Base-by-base conservation (phyloP, 2,329 filamentous ascomycete species). In the Hyphodiscus sp. region DNA sequence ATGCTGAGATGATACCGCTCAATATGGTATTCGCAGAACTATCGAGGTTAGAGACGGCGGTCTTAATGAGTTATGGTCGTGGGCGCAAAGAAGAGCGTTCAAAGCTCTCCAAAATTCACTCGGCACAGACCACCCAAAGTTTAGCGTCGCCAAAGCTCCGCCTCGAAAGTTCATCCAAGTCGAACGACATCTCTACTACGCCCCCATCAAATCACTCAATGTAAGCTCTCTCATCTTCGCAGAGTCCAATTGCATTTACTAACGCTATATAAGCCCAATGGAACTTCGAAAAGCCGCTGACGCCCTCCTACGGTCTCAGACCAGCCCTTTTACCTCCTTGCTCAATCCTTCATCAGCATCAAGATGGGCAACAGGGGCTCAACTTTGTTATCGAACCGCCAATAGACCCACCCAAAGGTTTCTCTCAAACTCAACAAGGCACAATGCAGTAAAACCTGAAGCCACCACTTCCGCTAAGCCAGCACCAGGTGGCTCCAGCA, bases 271-370 rank as follows among this genome's bases (percentile, higher is more conserved):
- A 45, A 61, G 57, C 23, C 48, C 48, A 51, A 70, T 70, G 68
- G 68, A 70, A 56, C 47, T 70, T 54, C 63, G 68, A 66, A 61
- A 63, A 53, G 58, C 60, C 4, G 63, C 61, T 23, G 66, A 69
- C 44, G 58, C 57, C 15, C 46, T 70, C 11, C 57, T 69, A 53
- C 65, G 64, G 52, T 61, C 56, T 19, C 66, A 63, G 46, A 47
- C 54, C 11, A 64, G 61, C 19, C 60, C 61, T 33, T 29, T 69
- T 30, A 49, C 63, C 8, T 50, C 55, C 16, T 58, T 68, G 47
- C 63, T 69, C 45, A 54, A 58, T 43, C 64, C 65, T 30, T 56
- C 61, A 26, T 55, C 56, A 38, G 50, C 59, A 45, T 48, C 54
- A 56, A 52, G 56, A 61, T 61, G 58, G 56, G 43, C 51, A 29